A percentile compares a stretch with the other conserved stretches of the same genome.
Evolutionary conservation across 192 early-diverging fungal species (phyloP).

Genomic region (Coemansia sp.): DNA sequence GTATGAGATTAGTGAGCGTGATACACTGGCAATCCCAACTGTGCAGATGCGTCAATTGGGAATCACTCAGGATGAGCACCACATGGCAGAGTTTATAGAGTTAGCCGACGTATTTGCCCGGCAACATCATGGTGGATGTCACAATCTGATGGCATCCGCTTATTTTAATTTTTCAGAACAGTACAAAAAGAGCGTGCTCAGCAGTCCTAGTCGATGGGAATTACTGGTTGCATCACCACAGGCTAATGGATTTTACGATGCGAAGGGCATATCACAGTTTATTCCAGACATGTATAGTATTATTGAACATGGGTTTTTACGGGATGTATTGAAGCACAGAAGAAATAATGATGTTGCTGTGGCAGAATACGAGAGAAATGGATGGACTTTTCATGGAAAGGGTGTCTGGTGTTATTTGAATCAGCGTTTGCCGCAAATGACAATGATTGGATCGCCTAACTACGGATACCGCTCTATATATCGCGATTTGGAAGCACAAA

Average conservation of each 20-base stretch:
- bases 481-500: conserved; percentile 88
- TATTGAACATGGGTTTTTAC: conserved; percentile 73
- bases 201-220: conserved; percentile 61
- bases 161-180: conserved; percentile 89
- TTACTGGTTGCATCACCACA: conserved; percentile 85
- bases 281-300: conserved; percentile 90
- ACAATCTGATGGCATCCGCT: conserved; percentile 75
- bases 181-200: conserved; percentile 64
- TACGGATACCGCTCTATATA: conserved; percentile 88
- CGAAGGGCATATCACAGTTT: conserved; percentile 79
- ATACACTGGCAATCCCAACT: conserved; percentile 75
- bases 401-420: conserved; percentile 75
- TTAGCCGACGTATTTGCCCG: conserved; percentile 38
- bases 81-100: conserved; percentile 66
- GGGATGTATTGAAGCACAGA: conserved; percentile 34
- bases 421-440: conserved; percentile 63
- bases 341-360: conserved; percentile 58
- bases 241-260: conserved; percentile 91
- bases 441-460: conserved; percentile 91
- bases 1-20: conserved; percentile 25
- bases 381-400: conserved; percentile 98
- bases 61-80: conserved; percentile 74
- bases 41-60: conserved; percentile 85
- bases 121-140: conserved; percentile 47
- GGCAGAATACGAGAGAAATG: conserved; percentile 71